Evolutionary conservation across 306 rosid species (phyloP).

Genomic region (Spatholobus suberectus): DNA sequence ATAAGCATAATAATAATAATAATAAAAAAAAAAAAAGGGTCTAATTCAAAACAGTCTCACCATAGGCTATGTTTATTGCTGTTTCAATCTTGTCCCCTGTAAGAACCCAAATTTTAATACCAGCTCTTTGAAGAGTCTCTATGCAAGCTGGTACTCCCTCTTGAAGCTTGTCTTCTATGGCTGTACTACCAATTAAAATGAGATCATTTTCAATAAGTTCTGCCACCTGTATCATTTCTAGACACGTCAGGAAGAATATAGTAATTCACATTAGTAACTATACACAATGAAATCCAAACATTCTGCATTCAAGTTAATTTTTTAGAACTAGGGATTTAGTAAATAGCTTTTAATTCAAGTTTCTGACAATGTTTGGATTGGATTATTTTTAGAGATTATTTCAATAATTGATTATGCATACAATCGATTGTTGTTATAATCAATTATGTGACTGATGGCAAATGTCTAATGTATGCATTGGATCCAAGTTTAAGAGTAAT

Average conservation of each 20-base stretch:
- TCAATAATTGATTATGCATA: not conserved
- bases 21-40: not conserved
- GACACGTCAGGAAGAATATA: constrained; percentile 31
- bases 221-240: constrained; percentile 75
- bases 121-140: constrained; percentile 93
- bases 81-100: constrained; percentile 99
- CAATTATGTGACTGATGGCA: constrained; percentile 54
- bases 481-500: constrained; percentile 66
- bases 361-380: not conserved
- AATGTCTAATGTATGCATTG: constrained; percentile 66
- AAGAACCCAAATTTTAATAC: constrained; percentile 95
- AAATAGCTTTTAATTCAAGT: constrained; percentile 13
- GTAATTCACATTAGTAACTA: constrained; percentile 17
- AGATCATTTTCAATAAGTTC: constrained; percentile 92
- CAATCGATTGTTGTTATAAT: not conserved
- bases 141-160: constrained; percentile 98
- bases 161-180: constrained; percentile 99
- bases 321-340: constrained; percentile 13
- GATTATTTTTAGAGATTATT: not conserved
- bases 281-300: constrained; percentile 17
- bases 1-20: constrained; percentile 14
- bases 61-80: constrained; percentile 97
- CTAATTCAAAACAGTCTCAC: constrained; percentile 53
- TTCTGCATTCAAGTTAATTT: constrained; percentile 5
- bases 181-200: constrained; percentile 90